These are phyloP conservation scores for Auricularia sp. DNA, from an alignment of 768 basidiomycete genomes.

Conservation along the genomic window DNA sequence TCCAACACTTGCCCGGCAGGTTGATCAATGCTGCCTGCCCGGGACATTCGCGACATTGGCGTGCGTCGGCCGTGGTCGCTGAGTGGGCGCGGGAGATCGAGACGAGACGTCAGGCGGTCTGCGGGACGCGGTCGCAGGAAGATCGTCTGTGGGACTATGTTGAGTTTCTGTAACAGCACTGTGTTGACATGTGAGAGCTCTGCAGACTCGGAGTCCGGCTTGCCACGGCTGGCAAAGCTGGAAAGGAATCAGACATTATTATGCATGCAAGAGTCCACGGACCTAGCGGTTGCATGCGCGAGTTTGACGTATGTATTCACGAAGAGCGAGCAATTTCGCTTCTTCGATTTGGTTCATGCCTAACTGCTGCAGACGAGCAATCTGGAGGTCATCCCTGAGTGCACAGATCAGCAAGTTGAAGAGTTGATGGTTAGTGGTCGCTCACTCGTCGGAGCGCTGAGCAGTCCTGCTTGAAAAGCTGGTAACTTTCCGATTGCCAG, in stretches of 20 bases:
- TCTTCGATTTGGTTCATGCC: constrained; percentile 81
- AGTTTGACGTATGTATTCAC: constrained; percentile 82
- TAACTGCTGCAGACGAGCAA: constrained; percentile 71
- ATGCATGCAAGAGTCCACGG: background rate
- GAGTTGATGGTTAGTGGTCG: constrained; percentile 41
- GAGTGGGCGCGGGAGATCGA: background rate
- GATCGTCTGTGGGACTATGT: constrained; percentile 83
- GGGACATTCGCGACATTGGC: constrained; percentile 3
- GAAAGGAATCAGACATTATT: background rate
- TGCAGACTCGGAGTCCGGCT: constrained; percentile 51
- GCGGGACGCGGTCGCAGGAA: constrained; percentile 45
- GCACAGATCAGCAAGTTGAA: background rate
- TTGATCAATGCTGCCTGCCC: constrained; percentile 8
- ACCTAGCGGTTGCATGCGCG: constrained; percentile 72
- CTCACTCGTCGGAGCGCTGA: constrained; percentile 33
- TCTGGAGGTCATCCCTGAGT: constrained; percentile 63
- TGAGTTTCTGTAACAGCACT: constrained; percentile 76
- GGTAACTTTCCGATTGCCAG: constrained; percentile 47
- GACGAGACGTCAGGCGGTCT: constrained; percentile 19
- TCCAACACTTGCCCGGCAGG: background rate
- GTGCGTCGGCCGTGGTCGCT: background rate
- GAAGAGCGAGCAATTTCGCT: constrained; percentile 75
- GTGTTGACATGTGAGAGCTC: constrained; percentile 49
- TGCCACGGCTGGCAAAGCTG: constrained; percentile 61
- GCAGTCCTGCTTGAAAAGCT: constrained; percentile 20